Base-by-base conservation (phyloP, 2,329 filamentous ascomycete genomes). In the Cladophialophora immunda region DNA sequence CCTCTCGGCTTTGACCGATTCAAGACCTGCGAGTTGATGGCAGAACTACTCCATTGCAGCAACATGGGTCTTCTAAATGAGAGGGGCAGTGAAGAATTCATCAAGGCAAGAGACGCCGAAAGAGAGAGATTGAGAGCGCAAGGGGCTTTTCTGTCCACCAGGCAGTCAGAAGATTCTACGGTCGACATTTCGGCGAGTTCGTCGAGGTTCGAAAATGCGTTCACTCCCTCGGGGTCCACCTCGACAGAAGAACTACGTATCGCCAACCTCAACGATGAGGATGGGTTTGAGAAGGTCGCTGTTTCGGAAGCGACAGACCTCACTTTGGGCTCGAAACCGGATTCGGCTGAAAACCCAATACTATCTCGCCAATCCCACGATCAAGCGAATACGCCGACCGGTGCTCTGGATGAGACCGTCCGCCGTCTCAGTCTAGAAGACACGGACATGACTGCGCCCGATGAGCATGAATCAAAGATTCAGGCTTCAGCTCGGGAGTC, bases 1-100 rank as follows among this genome's bases (percentile, higher is more conserved):
- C 94, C 95, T 3, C 85, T 99, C 9, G 95, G 95, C 2, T 99
- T 99, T 76, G 95, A 99, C 79, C 87, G 95, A 22, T 99, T 99
- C 84, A 99, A 99, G 83, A 98, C 95, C 0, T 99, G 95, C 78
- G 95, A 99, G 80, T 84, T 99, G 67, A 98, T 99, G 95, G 95
- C 95, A 0, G 95, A 99, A 79, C 84, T 99, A 53, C 82, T 99
- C 45, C 95, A 99, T 79, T 99, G 95, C 80, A 98, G 94, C 78
- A 99, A 99, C 77, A 99, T 99, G 95, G 94, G 92, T 5, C 83
- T 99, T 38, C 82, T 99, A 71, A 99, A 99, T 76, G 94, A 98
- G 77, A 84, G 88, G 9, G 95, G 94, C 34, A 94, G 93, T 11
- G 94, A 99, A 76, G 90, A 93, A 71, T 88, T 97, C 70, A 93